A percentile compares a stretch with the other conserved stretches of the same genome.
phyloP scores from a whole-genome alignment of 1,139 yeast species.

The Sugiyamaella pinicola region DNA sequence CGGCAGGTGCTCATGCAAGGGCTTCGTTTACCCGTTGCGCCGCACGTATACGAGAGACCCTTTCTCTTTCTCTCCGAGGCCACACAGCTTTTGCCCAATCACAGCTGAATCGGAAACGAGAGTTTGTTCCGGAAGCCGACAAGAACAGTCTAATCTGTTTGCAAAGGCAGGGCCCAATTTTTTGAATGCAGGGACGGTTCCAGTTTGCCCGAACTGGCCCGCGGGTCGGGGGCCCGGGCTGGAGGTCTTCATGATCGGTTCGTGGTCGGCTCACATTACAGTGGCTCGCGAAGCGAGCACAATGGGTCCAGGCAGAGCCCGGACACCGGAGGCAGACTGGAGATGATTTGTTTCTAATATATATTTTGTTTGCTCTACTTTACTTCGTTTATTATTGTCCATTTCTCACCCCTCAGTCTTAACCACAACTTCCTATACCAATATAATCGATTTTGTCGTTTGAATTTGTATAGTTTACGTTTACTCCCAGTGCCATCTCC shows the following conservation, averaged over 20 bases:
- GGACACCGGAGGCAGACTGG: too few species aligned
- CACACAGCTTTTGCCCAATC: too few species aligned
- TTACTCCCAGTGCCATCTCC: background rate
- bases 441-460: background rate
- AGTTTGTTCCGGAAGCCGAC: too few species aligned
- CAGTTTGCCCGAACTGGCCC: background rate
- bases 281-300: too few species aligned
- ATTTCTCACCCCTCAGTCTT: conserved; percentile 8
- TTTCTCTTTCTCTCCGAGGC: too few species aligned
- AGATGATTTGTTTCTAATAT: too few species aligned
- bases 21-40: conserved; percentile 17
- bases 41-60: conserved; percentile 17
- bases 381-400: conserved; percentile 7
- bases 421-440: conserved; percentile 18
- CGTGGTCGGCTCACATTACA: too few species aligned
- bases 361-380: background rate
- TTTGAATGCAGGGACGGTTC: background rate
- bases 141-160: too few species aligned
- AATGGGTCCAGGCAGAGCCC: too few species aligned
- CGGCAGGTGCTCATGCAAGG: background rate
- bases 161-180: too few species aligned
- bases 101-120: too few species aligned
- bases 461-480: conserved; percentile 1
- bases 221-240: conserved; percentile 6
- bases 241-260: too few species aligned